Evolutionary conservation across 2,329 filamentous ascomycete genomes (phyloP).

Genomic region (Graphilbum fragrans): DNA sequence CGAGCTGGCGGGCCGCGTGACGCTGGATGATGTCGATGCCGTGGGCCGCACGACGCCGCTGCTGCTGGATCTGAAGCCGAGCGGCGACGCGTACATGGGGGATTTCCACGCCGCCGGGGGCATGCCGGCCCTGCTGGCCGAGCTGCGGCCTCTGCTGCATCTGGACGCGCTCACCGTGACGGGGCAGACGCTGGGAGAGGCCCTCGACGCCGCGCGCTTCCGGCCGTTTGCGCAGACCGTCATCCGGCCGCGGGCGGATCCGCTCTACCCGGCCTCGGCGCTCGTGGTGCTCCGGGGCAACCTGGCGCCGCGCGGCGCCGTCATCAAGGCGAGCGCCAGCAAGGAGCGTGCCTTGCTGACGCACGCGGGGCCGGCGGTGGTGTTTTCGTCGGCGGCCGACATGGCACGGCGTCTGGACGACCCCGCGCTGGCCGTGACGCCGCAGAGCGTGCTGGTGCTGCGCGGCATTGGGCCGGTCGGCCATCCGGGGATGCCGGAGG

Average conservation of each 20-base stretch:
- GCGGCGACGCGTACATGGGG: conserved; percentile 77
- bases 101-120: conserved; percentile 85
- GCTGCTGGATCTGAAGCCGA: conserved; percentile 76
- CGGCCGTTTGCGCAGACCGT: conserved; percentile 30
- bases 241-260: conserved; percentile 53
- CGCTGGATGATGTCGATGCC: conserved; percentile 63
- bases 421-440: conserved; percentile 47
- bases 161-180: conserved; percentile 73
- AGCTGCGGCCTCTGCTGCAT: conserved; percentile 64
- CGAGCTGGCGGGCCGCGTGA: conserved; percentile 37
- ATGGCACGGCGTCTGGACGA: conserved; percentile 51
- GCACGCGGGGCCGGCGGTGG: conserved; percentile 38
- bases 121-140: conserved; percentile 68
- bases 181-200: conserved; percentile 70
- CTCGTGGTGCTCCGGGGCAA: conserved; percentile 77
- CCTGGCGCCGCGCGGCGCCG: conserved; percentile 68
- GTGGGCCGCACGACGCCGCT: conserved; percentile 69
- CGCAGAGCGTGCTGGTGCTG: conserved; percentile 59
- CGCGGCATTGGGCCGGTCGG: conserved; percentile 65
- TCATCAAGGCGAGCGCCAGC: conserved; percentile 78
- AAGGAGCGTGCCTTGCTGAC: conserved; percentile 54
- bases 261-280: conserved; percentile 64
- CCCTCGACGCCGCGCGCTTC: conserved; percentile 57
- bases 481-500: conserved; percentile 84
- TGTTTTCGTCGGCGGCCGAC: conserved; percentile 67